Evolutionary conservation across 2,329 filamentous ascomycete species (phyloP).

Genomic region (Fusarium sp.): DNA sequence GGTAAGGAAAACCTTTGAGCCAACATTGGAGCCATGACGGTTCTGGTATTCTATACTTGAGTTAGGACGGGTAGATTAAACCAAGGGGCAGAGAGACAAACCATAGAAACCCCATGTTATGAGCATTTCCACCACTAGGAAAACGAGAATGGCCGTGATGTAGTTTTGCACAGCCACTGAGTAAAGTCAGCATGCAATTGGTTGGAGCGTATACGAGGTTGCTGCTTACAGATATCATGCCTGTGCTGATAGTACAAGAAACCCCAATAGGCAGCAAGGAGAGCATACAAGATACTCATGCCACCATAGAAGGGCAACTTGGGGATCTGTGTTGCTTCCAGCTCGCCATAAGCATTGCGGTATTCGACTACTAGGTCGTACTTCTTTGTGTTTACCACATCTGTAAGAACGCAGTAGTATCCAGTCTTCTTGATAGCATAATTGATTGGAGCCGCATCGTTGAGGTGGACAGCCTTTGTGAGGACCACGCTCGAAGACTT

Average conservation of each 20-base stretch:
- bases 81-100: slow-evolving; percentile 50
- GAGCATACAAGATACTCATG: slow-evolving; percentile 90
- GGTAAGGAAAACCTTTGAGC: slow-evolving; percentile 86
- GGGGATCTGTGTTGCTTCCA: slow-evolving; percentile 93
- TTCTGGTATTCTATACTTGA: slow-evolving; percentile 81
- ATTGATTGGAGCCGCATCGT: slow-evolving; percentile 76
- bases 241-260: slow-evolving; percentile 96
- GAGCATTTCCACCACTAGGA: slow-evolving; percentile 93
- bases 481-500: slow-evolving; percentile 76
- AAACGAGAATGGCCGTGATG: slow-evolving; percentile 95
- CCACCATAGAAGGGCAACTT: slow-evolving; percentile 98
- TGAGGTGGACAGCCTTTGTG: slow-evolving; percentile 84
- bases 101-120: slow-evolving; percentile 99
- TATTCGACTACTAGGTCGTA: slow-evolving; percentile 90
- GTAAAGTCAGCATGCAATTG: slow-evolving; percentile 10
- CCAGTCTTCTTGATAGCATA: slow-evolving; percentile 91
- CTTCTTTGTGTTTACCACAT: slow-evolving; percentile 70
- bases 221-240: slow-evolving; percentile 79
- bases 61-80: slow-evolving; percentile 43
- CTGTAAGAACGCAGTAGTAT: slow-evolving; percentile 93
- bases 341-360: slow-evolving; percentile 94
- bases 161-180: slow-evolving; percentile 96
- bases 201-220: neutral
- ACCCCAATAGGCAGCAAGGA: slow-evolving; percentile 85
- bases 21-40: slow-evolving; percentile 82